Base-by-base conservation (phyloP, 495 filamentous ascomycete genomes). In the Daldinia grandis region DNA sequence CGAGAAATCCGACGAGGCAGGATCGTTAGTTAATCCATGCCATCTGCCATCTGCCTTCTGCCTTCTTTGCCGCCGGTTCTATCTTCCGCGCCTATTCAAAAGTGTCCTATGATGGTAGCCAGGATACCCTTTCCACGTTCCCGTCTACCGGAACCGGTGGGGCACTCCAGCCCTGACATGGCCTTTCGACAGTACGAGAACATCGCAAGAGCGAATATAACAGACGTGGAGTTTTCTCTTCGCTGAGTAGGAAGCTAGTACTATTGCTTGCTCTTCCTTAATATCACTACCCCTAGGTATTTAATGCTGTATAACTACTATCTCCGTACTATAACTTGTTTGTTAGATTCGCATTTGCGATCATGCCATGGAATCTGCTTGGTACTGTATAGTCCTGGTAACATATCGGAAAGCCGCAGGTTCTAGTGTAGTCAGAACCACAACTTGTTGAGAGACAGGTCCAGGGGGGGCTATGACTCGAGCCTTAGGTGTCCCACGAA, bases 61-160 rank as follows among this genome's bases (percentile, higher is more conserved):
- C 67, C 71, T 74, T 70, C 66, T 60, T 19, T 66, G 51, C 71
- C 67, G 67, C 59, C 66, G 71, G 71, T 69, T 49, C 66, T 50
- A 60, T 63, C 57, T 56, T 27, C 71, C 71, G 71, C 49, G 44
- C 53, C 49, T 70, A 61, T 63, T 74, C 62, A 66, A 66, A 66
- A 55, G 40, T 42, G 27, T 47, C 55, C 33, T 68, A 42, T 55
- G n/a, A 72, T 30, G 8, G 10, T 58, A 56, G 40, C 73, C 38
- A 71, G 73, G 70, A 72, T 76, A 68, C 47, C 64, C 68, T 66
- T 66, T 71, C 73, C 64, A 66, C 28, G 9, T 33, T 74, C 68
- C 68, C 73, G 68, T 74, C 70, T 74, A 12, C 58, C 72, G 63
- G 73, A 76, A 77, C 73, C 28, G 65, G 75, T 74, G 75, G 75